Evolutionary conservation across 371 early-diverging fungal species (phyloP).

Genomic region (Apophysomyces ossiformis): DNA sequence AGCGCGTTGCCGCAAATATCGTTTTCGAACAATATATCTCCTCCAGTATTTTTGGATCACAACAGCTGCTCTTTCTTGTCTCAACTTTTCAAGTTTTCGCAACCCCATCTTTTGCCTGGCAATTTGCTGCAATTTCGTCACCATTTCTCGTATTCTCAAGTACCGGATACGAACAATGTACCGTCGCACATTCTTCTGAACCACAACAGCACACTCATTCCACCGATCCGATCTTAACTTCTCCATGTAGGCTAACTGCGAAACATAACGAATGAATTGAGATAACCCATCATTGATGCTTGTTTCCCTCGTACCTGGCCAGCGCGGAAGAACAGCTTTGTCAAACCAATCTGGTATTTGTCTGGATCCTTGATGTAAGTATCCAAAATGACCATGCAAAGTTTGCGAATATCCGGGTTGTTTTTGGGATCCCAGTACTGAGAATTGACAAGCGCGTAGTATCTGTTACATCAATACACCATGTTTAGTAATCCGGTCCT

Average conservation of each 20-base stretch:
- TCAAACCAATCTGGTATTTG: slow-evolving; percentile 94
- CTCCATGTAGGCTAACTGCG: slow-evolving; percentile 88
- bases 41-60: slow-evolving; percentile 80
- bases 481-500: slow-evolving; percentile 67
- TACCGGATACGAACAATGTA: slow-evolving; percentile 73
- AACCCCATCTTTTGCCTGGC: slow-evolving; percentile 70
- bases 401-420: slow-evolving; percentile 48
- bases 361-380: slow-evolving; percentile 73
- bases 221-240: slow-evolving; percentile 84
- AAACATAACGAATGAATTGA: not conserved
- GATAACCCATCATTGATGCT: not conserved
- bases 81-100: slow-evolving; percentile 51
- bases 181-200: slow-evolving; percentile 90
- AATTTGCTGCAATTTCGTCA: slow-evolving; percentile 62
- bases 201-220: slow-evolving; percentile 74
- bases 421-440: slow-evolving; percentile 63
- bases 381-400: slow-evolving; percentile 71
- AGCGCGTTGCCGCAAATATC: slow-evolving; percentile 46
- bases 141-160: slow-evolving; percentile 54
- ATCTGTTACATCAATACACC: slow-evolving; percentile 50
- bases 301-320: slow-evolving; percentile 60
- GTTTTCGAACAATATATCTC: slow-evolving; percentile 65
- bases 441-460: slow-evolving; percentile 82
- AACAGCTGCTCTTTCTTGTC: slow-evolving; percentile 76
- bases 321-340: slow-evolving; percentile 99